Base-by-base conservation (phyloP, 176 grass and related monocot genomes). In the Poa pratensis region DNA sequence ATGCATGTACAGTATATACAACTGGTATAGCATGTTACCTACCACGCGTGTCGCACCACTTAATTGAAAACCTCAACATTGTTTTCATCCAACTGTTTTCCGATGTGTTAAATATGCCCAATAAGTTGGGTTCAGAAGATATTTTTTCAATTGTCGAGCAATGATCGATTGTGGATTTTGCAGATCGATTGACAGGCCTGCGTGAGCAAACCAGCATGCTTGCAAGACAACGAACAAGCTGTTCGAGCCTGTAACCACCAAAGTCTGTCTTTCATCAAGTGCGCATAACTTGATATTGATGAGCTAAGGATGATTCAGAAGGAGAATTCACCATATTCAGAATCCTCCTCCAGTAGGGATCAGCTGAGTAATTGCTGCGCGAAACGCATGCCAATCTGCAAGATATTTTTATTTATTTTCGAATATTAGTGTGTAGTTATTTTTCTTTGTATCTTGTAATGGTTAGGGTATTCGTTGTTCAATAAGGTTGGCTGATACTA, bases 1-100 rank as follows among this genome's bases (percentile, higher is more conserved):
- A 66, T 34, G 63, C 17, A 15, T 50, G 48, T 50, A 15, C 48
- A 15, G 0, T 50, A 50, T 50, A 50, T 48, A 49, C 48, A 15
- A 49, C 13, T 43, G 17, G 9, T 69, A 24, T 69, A 42, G 7
- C 18, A 63, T 69, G 34, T 17, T n/a, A 48, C 42, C 20, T 43
- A 12, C 37, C 68, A 70, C 10, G 37, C 11, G 19, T 37, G 35
- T 43, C 40, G 20, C 68, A 46, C n/a, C 69, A 46, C 5, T 24
- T 45, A 46, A 72, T 16, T 48, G 48, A 71, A 1, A 0, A 45
- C 42, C 45, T 45, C 39, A 45, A 43, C 18, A n/a, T 51, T 70
- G 69, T 12, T 82, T 82, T 45, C 53, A 55, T 65, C 15, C 73
- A 77, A 61, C 55, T 3, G 61, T 46, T 77, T 70, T 67, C 64